Conservation (phyloP, 2,329 filamentous ascomycete species). For the Pseudogymnoascus sp. region DNA sequence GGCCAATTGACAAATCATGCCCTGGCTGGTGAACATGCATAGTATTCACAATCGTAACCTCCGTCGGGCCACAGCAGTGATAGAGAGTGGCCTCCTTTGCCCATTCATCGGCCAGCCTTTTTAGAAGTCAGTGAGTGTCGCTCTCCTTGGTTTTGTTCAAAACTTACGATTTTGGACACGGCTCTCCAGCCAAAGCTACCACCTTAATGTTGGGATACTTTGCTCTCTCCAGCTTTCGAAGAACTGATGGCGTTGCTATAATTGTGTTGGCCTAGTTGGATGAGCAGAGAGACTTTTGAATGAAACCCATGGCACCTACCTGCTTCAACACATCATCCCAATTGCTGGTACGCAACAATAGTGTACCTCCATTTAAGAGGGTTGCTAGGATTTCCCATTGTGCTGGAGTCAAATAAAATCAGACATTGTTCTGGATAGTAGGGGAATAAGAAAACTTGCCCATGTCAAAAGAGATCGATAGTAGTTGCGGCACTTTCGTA, state of each 20-base stretch:
- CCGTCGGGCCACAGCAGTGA: constrained; percentile 53
- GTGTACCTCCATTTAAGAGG: constrained; percentile 49
- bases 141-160: not conserved
- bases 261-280: constrained; percentile 39
- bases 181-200: constrained; percentile 48
- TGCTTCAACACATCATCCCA: constrained; percentile 40
- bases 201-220: constrained; percentile 44
- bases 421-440: not conserved
- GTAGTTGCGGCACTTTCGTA: constrained; percentile 44
- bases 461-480: constrained; percentile 55
- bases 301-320: constrained; percentile 26
- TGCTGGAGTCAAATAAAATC: constrained; percentile 29
- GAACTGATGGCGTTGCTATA: constrained; percentile 47
- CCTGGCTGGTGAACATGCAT: constrained; percentile 42
- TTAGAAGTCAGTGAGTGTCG: constrained; percentile 11
- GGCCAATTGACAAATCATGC: constrained; percentile 43
- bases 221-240: constrained; percentile 39
- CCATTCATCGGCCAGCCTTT: constrained; percentile 47
- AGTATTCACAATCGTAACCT: constrained; percentile 52
- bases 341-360: constrained; percentile 42
- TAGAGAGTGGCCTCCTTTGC: constrained; percentile 39
- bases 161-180: constrained; percentile 36
- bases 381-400: constrained; percentile 53
- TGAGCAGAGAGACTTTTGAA: not conserved
- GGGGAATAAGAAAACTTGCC: constrained; percentile 33